Base-by-base conservation (phyloP, 768 basidiomycete genomes). In the Amanita exitialis region DNA sequence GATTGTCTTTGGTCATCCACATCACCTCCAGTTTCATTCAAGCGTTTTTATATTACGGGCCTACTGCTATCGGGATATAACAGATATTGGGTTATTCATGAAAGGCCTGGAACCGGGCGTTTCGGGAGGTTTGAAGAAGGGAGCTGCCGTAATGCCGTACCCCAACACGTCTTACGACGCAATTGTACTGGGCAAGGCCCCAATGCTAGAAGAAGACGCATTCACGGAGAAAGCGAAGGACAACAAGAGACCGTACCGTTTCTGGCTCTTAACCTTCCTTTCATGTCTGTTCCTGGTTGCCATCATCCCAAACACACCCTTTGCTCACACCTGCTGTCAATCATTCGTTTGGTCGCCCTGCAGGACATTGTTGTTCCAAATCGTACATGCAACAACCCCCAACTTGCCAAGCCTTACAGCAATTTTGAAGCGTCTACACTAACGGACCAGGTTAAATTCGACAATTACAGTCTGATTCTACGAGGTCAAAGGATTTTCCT, bases 401-500 rank as follows among this genome's bases (percentile, higher is more conserved):
- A 32, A 13, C 12, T 4, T 32, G 12, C 13, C 32, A 30, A 30
- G 30, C 30, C 16, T 34, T 5, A 6, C 34, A 18, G 18, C 16
- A 18, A n/a, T 20, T 20, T 43, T 6, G 43, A 53, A 16, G 48
- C 47, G 20, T 48, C 59, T 25, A 53, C 55, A 18, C 50, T 65
- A 16, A 71, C 69, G 5, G 66, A 69, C 49, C 64, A 74, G 49
- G 72, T 77, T 6, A 61, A 61, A 38, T 78, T 75, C 55, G 87
- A 90, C 62, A 82, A 80, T 56, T 85, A 84, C 61, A 86, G 82
- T 60, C 67, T 90, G 8, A 72, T 82, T 49, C 57, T 90, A 36
- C 75, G 78, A 38, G 82, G 80, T 3, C 86, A 87, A 57, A 72
- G 88, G 13, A 62, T 86, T 16, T 86, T 90, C 56, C 62, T 90